These are phyloP conservation scores for Boletales sp. DNA, from an alignment of 768 basidiomycete species.

Conservation along the genomic window DNA sequence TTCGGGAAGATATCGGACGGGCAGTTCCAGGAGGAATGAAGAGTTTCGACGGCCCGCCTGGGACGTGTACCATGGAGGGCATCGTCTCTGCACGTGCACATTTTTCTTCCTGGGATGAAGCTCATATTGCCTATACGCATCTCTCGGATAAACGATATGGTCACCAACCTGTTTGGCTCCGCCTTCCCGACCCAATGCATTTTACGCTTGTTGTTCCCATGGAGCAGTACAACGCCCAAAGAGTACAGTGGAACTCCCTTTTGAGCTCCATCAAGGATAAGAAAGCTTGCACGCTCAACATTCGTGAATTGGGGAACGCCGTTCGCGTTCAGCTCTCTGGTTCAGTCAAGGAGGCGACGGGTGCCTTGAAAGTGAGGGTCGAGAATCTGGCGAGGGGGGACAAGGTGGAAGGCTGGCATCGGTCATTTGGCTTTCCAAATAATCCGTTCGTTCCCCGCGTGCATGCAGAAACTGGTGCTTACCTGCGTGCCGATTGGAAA, in stretches of 20 bases:
- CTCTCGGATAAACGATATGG: conserved; percentile 35
- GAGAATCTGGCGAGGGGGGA: conserved; percentile 53
- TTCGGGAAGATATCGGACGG: conserved; percentile 25
- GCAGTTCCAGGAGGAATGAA: conserved; percentile 14
- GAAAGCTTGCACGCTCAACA: conserved; percentile 33
- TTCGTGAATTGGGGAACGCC: conserved; percentile 21
- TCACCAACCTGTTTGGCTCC: conserved; percentile 34
- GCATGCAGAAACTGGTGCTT: conserved; percentile 36
- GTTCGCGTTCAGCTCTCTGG: conserved; percentile 47
- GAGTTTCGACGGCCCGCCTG: conserved; percentile 26
- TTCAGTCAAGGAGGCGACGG: conserved; percentile 49
- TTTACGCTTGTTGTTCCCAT: conserved; percentile 47
- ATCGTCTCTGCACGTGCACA: conserved; percentile 37
- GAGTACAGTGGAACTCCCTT: conserved; percentile 45
- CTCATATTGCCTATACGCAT: conserved; percentile 35
- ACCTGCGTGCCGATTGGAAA: conserved; percentile 45
- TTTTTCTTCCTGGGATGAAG: conserved; percentile 49
- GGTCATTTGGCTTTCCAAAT: conserved; percentile 29
- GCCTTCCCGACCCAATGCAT: conserved; percentile 46
- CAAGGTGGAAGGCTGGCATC: conserved; percentile 50
- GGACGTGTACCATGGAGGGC: conserved; percentile 26
- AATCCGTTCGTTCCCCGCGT: conserved; percentile 36
- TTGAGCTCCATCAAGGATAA: conserved; percentile 32
- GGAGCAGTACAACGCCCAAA: conserved; percentile 52
- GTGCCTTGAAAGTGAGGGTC: conserved; percentile 56